A percentile compares a stretch with the other conserved stretches of the same genome.
These are phyloP conservation scores for Cubamyces lactineus DNA, from an alignment of 768 basidiomycete species.

Conservation along the genomic window DNA sequence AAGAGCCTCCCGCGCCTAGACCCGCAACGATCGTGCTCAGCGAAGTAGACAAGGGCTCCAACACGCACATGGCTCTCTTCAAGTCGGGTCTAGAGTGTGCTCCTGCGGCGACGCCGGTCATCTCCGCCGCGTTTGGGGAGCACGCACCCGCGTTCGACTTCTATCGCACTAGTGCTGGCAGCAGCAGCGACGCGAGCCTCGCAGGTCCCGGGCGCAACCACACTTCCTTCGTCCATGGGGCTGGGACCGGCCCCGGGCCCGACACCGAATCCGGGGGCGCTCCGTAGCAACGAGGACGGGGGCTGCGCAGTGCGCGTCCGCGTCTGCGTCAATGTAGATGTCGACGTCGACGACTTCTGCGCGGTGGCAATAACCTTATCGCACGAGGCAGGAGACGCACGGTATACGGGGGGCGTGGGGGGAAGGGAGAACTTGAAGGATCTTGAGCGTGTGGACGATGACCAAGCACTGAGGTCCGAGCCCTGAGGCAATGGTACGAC, in stretches of 20 bases:
- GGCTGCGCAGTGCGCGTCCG: slow-evolving; percentile 1
- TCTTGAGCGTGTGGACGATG: too few relatives aligned
- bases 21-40: neutral
- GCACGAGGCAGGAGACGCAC: neutral
- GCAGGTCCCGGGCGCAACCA: too few relatives aligned
- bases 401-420: too few relatives aligned
- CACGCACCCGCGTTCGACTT: neutral
- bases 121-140: slow-evolving; percentile 15
- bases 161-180: neutral
- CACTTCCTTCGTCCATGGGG: too few relatives aligned
- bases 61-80: slow-evolving; percentile 15
- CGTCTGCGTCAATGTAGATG: too few relatives aligned
- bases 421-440: too few relatives aligned
- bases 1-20: neutral
- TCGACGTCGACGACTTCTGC: too few relatives aligned
- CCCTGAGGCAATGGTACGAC: neutral
- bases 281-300: neutral
- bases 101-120: slow-evolving; percentile 27
- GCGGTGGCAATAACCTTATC: neutral
- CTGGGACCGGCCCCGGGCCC: too few relatives aligned
- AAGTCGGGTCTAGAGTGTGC: slow-evolving; percentile 28
- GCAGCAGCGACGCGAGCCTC: too few relatives aligned
- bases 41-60: slow-evolving; percentile 7
- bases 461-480: neutral
- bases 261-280: neutral